These are phyloP conservation scores for Lantana camara DNA, from an alignment of 257 asterid species.

Conservation along the genomic window DNA sequence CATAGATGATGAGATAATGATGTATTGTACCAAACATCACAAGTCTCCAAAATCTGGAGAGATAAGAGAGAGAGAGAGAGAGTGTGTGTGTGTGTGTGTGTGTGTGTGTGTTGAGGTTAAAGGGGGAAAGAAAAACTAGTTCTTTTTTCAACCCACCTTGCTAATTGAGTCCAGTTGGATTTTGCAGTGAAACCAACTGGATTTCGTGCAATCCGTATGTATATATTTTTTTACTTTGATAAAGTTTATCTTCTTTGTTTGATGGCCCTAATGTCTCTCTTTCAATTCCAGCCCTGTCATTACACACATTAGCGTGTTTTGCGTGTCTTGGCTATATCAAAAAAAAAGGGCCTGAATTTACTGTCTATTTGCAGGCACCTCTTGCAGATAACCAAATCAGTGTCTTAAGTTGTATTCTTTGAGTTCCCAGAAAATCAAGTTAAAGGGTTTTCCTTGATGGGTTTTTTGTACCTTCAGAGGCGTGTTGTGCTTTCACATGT, in stretches of 20 bases:
- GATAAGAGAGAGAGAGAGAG: slow-evolving; percentile 26
- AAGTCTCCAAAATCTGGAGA: slow-evolving; percentile 38
- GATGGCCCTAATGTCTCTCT: slow-evolving; percentile 36
- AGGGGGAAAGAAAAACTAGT: slow-evolving; percentile 33
- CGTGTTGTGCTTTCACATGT: slow-evolving; percentile 26
- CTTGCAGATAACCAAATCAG: slow-evolving; percentile 36
- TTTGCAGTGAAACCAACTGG: slow-evolving; percentile 57
- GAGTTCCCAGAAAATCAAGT: slow-evolving; percentile 35
- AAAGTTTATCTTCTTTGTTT: slow-evolving; percentile 45
- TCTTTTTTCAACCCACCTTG: slow-evolving; percentile 40
- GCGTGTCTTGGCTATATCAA: slow-evolving; percentile 24
- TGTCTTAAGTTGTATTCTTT: slow-evolving; percentile 24
- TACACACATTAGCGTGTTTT: slow-evolving; percentile 16
- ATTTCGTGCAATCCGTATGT: slow-evolving; percentile 32
- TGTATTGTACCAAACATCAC: slow-evolving; percentile 50
- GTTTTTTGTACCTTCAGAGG: slow-evolving; percentile 28
- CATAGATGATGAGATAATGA: slow-evolving; percentile 77
- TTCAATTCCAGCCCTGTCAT: slow-evolving; percentile 15
- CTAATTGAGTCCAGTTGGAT: slow-evolving; percentile 71
- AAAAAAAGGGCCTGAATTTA: slow-evolving; percentile 24
- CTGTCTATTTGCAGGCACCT: slow-evolving; percentile 39
- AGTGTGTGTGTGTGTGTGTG: no score
- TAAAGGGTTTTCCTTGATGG: slow-evolving; percentile 26
- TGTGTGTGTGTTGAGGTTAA: background rate
- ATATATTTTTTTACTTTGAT: slow-evolving; percentile 33